Conservation (phyloP, 2,329 filamentous ascomycete species). For the Nemania abortiva region DNA sequence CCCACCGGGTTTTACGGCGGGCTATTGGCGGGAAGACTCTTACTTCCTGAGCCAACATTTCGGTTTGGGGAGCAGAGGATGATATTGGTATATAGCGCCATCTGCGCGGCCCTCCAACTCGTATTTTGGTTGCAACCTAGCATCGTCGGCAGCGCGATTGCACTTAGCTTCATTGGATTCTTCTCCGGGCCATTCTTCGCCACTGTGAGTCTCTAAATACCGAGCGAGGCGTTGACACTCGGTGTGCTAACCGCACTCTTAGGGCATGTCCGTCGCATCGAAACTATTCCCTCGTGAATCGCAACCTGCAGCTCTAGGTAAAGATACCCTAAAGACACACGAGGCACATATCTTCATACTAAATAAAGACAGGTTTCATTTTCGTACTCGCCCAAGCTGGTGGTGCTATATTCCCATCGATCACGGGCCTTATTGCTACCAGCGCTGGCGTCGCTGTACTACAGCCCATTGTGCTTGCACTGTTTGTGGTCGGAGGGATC, state of each 20-base stretch:
- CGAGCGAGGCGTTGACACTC: not conserved
- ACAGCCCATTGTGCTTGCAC: slow-evolving; percentile 61
- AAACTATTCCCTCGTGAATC: slow-evolving; percentile 61
- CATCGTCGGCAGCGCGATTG: slow-evolving; percentile 66
- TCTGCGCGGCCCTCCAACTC: slow-evolving; percentile 67
- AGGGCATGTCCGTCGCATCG: slow-evolving; percentile 65
- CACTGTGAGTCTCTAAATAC: slow-evolving; percentile 54
- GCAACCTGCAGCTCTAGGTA: slow-evolving; percentile 61
- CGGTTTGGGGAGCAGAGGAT: slow-evolving; percentile 69
- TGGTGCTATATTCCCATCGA: slow-evolving; percentile 63
- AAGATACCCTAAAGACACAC: slow-evolving; percentile 26
- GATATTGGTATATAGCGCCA: slow-evolving; percentile 64
- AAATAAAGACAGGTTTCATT: slow-evolving; percentile 54
- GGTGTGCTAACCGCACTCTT: slow-evolving; percentile 8
- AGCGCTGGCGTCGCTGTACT: slow-evolving; percentile 59
- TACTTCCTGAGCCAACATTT: slow-evolving; percentile 70
- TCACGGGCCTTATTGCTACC: slow-evolving; percentile 63
- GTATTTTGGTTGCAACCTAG: slow-evolving; percentile 74
- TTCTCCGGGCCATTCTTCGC: slow-evolving; percentile 67
- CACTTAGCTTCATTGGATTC: slow-evolving; percentile 65
- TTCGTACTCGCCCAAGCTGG: slow-evolving; percentile 66
- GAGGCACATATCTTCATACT: not conserved
- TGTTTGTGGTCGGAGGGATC: slow-evolving; percentile 57
- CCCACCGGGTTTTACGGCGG: slow-evolving; percentile 71
- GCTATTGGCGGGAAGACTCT: slow-evolving; percentile 65